phyloP scores from a whole-genome alignment of 2,329 filamentous ascomycete species.

The Mariannaea sp. region DNA sequence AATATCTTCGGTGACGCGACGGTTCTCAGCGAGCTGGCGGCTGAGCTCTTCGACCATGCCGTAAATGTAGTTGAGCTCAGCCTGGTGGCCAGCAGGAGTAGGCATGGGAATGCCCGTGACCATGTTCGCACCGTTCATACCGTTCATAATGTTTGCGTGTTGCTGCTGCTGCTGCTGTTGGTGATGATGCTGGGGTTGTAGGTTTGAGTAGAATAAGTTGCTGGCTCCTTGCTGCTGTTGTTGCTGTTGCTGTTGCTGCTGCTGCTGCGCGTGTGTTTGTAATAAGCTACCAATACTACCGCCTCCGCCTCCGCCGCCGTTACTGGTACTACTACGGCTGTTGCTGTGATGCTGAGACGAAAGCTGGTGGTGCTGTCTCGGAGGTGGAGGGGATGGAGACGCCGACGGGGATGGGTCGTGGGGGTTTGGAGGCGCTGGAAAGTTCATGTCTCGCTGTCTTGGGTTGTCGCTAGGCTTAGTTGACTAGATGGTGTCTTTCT shows the following conservation, averaged over 20 bases:
- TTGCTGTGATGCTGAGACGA: conserved; percentile 16
- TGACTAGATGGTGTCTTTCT: conserved; percentile 30
- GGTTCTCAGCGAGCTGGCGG: conserved; percentile 65
- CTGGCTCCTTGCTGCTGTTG: neutral
- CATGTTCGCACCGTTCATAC: conserved; percentile 55
- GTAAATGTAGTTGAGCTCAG: conserved; percentile 71
- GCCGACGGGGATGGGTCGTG: conserved; percentile 33
- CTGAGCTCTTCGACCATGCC: conserved; percentile 70
- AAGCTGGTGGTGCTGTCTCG: conserved; percentile 35
- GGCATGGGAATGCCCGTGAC: conserved; percentile 56
- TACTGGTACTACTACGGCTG: conserved; percentile 24
- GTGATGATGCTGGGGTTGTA: conserved; percentile 27
- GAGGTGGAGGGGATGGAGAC: conserved; percentile 24
- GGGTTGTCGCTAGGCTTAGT: conserved; percentile 22
- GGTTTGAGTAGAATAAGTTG: conserved; percentile 15
- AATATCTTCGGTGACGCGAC: conserved; percentile 65
- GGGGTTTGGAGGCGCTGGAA: conserved; percentile 38
- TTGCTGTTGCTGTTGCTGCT: conserved; percentile 3
- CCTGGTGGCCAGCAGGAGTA: conserved; percentile 69
- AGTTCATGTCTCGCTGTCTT: conserved; percentile 41
- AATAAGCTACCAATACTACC: neutral
- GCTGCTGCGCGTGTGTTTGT: conserved; percentile 17
- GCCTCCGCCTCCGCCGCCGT: neutral
- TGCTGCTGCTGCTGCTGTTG: conserved; percentile 29
- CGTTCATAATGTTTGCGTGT: conserved; percentile 49